Evolutionary conservation across 768 basidiomycete genomes (phyloP).

Genomic region (Mycena chlorophos): DNA sequence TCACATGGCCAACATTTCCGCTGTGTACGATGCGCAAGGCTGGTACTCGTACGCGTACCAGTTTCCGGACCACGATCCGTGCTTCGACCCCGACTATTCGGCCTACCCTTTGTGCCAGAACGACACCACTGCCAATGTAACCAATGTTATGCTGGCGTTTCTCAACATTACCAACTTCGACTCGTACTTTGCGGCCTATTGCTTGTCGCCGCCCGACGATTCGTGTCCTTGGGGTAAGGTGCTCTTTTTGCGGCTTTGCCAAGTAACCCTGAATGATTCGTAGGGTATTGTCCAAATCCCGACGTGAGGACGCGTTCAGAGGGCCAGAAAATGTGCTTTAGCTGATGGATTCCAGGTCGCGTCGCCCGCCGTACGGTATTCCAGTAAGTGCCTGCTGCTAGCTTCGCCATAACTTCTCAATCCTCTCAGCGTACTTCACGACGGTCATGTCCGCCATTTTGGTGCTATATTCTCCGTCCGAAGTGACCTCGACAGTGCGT

Average conservation of each 20-base stretch:
- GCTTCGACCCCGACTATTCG: too few species aligned
- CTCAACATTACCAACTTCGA: conserved; percentile 3
- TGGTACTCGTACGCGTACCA: too few species aligned
- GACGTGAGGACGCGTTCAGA: neutral
- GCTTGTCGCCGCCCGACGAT: conserved; percentile 3
- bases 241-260: too few species aligned
- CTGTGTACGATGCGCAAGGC: too few species aligned
- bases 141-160: conserved; percentile 1
- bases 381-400: neutral
- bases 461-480: conserved; percentile 14
- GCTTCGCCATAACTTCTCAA: neutral
- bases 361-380: neutral
- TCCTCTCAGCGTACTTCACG: conserved; percentile 15
- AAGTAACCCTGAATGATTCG: too few species aligned
- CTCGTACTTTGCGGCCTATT: conserved; percentile 18
- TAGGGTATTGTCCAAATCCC: conserved; percentile 1
- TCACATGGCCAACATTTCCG: too few species aligned
- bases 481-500: conserved; percentile 9
- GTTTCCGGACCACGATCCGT: too few species aligned
- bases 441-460: conserved; percentile 19
- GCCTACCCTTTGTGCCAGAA: too few species aligned
- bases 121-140: too few species aligned
- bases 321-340: too few species aligned
- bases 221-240: neutral
- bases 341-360: neutral